Evolutionary conservation across 768 basidiomycete species (phyloP), one percentile per base, ranked within the genome.

Genomic region (Pholiota conissans): DNA sequence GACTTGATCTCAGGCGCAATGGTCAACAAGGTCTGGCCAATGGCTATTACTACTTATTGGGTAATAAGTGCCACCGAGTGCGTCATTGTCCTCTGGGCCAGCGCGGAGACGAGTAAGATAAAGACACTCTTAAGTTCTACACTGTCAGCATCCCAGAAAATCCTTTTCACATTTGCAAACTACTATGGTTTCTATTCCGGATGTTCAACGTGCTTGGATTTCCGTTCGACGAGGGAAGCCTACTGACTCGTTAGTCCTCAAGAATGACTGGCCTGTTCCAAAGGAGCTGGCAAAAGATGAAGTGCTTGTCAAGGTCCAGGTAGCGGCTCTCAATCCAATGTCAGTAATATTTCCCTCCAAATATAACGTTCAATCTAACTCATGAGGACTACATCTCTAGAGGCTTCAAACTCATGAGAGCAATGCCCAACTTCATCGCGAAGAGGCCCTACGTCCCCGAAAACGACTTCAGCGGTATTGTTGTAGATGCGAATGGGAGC

Each of bases 271-370:
- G 74, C 73, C 73, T 1, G 74, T 78, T 16, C 66, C 74, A n/a
- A 71, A 70, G 28, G 58, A 69, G 24, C 67, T 77, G 30, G 58
- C 61, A 13, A 35, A 63, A 20, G 74, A 72, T 27, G 67, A 76
- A 49, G 75, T 75, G 9, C 64, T 77, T 13, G 66, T 74, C 45
- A 71, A 69, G 55, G 65, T 76, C 5, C 75, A 75, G 39, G 76
- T 73, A 29, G 74, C 79, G 0, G 86, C 87, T 0, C 73, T 91
- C 39, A 93, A 93, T 63, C 89, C 89, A 1, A 77, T 85, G 84
- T 88, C 67, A 59, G 80, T 64, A 3, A 18, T 28, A 9, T 37
- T 48, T 32, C 5, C 27, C 14, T 14, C 20, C 18, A 32, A 26
- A 9, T 9, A 20, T 53, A 16, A 55, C 35, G 28, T 37, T 47